Evolutionary conservation across 108 stramenopile species (phyloP).

Genomic region (Cyclotella baltica): DNA sequence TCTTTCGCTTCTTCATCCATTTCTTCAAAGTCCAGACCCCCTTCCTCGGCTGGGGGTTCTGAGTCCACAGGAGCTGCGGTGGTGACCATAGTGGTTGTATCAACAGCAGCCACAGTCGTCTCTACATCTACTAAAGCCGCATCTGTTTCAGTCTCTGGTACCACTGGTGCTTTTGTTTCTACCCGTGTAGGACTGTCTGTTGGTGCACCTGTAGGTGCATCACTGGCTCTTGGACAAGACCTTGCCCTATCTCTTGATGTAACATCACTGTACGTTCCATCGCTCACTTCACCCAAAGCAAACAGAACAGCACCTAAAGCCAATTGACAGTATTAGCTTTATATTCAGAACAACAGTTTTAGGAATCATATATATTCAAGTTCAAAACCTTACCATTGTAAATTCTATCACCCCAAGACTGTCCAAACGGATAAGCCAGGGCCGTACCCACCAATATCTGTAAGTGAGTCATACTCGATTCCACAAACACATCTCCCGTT

Average conservation of each 20-base stretch:
- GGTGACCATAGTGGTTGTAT: not conserved
- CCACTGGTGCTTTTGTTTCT: no score
- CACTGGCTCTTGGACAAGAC: slow-evolving; percentile 7
- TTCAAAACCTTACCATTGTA: no score
- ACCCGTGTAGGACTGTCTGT: no score
- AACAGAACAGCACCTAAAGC: slow-evolving; percentile 46
- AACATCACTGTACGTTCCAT: slow-evolving; percentile 27
- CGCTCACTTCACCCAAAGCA: slow-evolving; percentile 32
- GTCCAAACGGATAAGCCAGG: slow-evolving; percentile 28
- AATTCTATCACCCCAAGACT: slow-evolving; percentile 32
- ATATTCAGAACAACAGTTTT: no score
- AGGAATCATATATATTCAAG: no score
- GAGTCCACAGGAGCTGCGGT: not conserved
- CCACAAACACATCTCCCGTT: slow-evolving; percentile 36
- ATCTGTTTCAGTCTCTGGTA: not conserved
- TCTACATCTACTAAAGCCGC: not conserved
- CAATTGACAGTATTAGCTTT: no score
- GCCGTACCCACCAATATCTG: slow-evolving; percentile 43
- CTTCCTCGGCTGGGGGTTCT: no score
- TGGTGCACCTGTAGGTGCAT: not conserved
- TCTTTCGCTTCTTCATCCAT: no score
- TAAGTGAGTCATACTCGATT: slow-evolving; percentile 16
- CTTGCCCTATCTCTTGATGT: slow-evolving; percentile 25
- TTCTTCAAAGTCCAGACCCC: no score
- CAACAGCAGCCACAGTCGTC: not conserved